Conservation (phyloP, 2,329 filamentous ascomycete species). For the Aspergillus awamori region DNA sequence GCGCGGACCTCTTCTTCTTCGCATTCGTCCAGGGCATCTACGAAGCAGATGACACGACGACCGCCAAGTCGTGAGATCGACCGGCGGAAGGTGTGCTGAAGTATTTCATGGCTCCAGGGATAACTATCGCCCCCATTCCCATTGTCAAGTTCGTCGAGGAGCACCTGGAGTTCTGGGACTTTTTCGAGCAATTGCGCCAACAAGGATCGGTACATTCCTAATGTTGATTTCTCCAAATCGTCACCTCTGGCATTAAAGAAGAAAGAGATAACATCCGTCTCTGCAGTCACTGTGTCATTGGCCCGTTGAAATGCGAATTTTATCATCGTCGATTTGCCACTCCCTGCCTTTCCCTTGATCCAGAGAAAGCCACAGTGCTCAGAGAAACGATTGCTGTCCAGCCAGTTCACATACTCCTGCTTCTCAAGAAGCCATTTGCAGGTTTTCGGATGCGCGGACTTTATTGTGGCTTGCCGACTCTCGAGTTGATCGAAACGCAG, state of each 20-base stretch:
- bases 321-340: conserved; percentile 51
- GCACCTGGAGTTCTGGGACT: conserved; percentile 36
- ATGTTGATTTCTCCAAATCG: conserved; percentile 48
- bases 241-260: conserved; percentile 55
- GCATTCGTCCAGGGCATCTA: conserved; percentile 52
- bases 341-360: conserved; percentile 46
- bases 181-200: conserved; percentile 50
- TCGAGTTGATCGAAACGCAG: not conserved
- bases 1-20: conserved; percentile 38
- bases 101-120: conserved; percentile 22
- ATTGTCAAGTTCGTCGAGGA: not conserved
- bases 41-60: conserved; percentile 35
- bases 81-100: conserved; percentile 32
- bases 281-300: too few relatives aligned
- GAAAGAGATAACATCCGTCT: conserved; percentile 51
- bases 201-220: conserved; percentile 57
- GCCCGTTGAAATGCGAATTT: conserved; percentile 36
- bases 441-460: conserved; percentile 34
- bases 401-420: conserved; percentile 39
- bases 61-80: conserved; percentile 31
- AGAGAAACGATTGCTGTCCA: conserved; percentile 21
- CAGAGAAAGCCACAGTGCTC: conserved; percentile 34
- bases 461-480: conserved; percentile 29
- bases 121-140: not conserved
- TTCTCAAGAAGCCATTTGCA: conserved; percentile 16